Base-by-base conservation (phyloP, 1,139 yeast genomes). In the Pichia sp. region DNA sequence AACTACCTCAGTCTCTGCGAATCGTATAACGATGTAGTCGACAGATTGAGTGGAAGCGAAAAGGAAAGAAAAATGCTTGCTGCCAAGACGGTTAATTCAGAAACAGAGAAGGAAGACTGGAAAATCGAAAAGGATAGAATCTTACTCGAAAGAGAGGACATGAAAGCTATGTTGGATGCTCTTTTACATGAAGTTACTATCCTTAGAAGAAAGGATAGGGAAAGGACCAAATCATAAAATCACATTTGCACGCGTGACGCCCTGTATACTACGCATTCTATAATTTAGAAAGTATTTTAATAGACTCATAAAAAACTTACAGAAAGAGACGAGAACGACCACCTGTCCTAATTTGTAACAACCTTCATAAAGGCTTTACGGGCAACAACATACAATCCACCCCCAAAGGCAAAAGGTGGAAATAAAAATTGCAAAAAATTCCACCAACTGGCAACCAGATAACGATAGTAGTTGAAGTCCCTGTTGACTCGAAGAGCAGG, bases 381-480 rank as follows among this genome's bases (percentile, higher is more conserved):
- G 3, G 12, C 7, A 11, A 35, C 6, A 4, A 39, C 30, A 14
- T 13, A 7, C 4, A 33, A 8, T 0, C 84, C 87, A 29, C 83
- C 77, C 12, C 77, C 52, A 16, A 65, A 53, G 22, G 83, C 88
- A 27, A 83, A 50, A 1, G 82, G 69, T 3, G 88, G 84, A 45
- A 76, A 53, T 3, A 70, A 42, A 43, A 67, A 58, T 39, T 72
- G 69, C 5, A 70, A 39, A 12, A 57, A 39, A 12, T 69, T 63
- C 41, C 63, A 47, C 33, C 37, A 28, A 15, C 16, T n/a, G 18
- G 24, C 17, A 13, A 38, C 11, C 5, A 16, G 9, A 23, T 27
- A 30, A 5, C 16, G 27, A 25, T 19, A 13, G 6, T 24, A 14
- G 4, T 21, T 22, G 6, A 14, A 13, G 11, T 11, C 13, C 19